phyloP scores from a whole-genome alignment of 768 basidiomycete species.

The Tubosaeta sp. region DNA sequence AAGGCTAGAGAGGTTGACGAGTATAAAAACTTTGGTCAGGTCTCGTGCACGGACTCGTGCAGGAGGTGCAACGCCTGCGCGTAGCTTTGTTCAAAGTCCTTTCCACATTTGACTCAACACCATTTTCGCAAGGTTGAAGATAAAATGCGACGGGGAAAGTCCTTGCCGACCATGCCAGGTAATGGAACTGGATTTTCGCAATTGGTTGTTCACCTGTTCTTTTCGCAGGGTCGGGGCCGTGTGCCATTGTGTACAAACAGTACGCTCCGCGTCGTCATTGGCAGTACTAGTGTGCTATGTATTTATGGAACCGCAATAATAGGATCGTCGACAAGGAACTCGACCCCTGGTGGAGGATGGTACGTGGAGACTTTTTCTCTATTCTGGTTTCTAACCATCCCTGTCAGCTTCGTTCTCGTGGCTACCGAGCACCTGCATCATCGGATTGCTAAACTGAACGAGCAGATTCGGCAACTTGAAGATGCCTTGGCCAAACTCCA shows the following conservation, averaged over 20 bases:
- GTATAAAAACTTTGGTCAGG: slow-evolving; percentile 57
- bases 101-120: slow-evolving; percentile 25
- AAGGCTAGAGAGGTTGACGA: slow-evolving; percentile 48
- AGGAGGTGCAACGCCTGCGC: slow-evolving; percentile 64
- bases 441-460: slow-evolving; percentile 48
- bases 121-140: slow-evolving; percentile 60
- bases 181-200: slow-evolving; percentile 17
- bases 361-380: no score
- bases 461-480: slow-evolving; percentile 55
- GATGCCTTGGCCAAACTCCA: slow-evolving; percentile 55
- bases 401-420: slow-evolving; percentile 50
- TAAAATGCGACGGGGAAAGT: slow-evolving; percentile 79
- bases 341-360: no score
- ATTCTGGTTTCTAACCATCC: no score
- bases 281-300: no score
- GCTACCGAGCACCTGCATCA: slow-evolving; percentile 66
- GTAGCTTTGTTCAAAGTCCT: slow-evolving; percentile 19
- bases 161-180: slow-evolving; percentile 77
- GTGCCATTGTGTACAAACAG: slow-evolving; percentile 70
- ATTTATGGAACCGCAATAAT: background rate
- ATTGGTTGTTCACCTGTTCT: background rate
- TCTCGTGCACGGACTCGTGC: slow-evolving; percentile 80
- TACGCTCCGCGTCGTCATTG: slow-evolving; percentile 23
- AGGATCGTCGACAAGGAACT: slow-evolving; percentile 44
- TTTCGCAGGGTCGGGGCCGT: slow-evolving; percentile 56